These are phyloP conservation scores for Panaeolus cyanescens DNA, from an alignment of 768 basidiomycete species.

Conservation along the genomic window DNA sequence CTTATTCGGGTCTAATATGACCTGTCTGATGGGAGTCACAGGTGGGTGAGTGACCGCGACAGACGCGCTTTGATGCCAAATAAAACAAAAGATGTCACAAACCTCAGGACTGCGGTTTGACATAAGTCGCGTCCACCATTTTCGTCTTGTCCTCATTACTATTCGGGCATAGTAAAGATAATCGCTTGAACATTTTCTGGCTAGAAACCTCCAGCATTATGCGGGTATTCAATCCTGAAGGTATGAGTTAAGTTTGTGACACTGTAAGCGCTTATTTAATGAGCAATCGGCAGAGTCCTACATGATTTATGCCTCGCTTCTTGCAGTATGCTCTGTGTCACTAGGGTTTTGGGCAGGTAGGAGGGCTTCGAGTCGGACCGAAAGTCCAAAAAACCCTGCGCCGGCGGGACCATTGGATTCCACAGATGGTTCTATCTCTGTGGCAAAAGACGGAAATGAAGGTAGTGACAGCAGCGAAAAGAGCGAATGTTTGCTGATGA, in stretches of 20 bases:
- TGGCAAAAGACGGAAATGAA: constrained; percentile 21
- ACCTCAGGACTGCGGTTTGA: background rate
- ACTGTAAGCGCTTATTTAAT: background rate
- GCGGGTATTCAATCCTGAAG: background rate
- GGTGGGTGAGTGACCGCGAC: background rate
- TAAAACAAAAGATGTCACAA: background rate
- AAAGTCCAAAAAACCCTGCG: constrained; percentile 8
- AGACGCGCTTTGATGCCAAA: background rate
- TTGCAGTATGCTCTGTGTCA: constrained; percentile 9
- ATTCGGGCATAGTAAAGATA: background rate
- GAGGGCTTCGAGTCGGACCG: constrained; percentile 18
- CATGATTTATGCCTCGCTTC: constrained; percentile 33
- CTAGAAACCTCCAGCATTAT: background rate
- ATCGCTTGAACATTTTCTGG: too few relatives aligned
- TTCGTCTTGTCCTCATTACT: background rate
- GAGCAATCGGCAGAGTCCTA: constrained; percentile 24
- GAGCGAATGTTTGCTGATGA: too few relatives aligned
- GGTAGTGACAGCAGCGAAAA: constrained; percentile 20
- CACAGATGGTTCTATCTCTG: constrained; percentile 9
- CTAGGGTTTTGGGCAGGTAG: constrained; percentile 45
- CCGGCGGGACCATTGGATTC: constrained; percentile 9
- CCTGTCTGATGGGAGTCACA: too few relatives aligned
- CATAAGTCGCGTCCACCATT: background rate
- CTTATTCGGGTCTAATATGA: too few relatives aligned
- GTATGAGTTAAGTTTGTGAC: background rate